These are phyloP conservation scores for Halophytophthora polymorphica DNA, from an alignment of 352 stramenopile genomes.

Conservation along the genomic window DNA sequence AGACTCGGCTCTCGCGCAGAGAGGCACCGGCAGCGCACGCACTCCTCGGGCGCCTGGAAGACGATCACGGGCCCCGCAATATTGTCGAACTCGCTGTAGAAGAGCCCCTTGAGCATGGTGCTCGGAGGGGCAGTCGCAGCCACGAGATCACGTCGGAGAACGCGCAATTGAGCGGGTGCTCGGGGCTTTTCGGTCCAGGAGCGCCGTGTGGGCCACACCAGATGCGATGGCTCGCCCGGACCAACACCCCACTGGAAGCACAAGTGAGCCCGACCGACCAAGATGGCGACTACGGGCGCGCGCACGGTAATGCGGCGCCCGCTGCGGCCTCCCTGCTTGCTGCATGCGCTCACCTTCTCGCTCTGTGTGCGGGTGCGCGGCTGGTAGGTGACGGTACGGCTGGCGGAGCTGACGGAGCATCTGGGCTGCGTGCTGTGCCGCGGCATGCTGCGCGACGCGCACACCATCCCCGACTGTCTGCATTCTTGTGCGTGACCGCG, in stretches of 20 bases:
- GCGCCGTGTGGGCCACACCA: background rate
- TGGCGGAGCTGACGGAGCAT: slow-evolving; percentile 56
- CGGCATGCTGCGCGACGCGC: slow-evolving; percentile 66
- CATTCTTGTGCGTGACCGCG: slow-evolving; percentile 60
- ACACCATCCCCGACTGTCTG: slow-evolving; percentile 81
- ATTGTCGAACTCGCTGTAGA: slow-evolving; percentile 93
- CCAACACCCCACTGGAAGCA: no score
- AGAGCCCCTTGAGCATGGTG: slow-evolving; percentile 79
- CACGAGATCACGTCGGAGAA: background rate
- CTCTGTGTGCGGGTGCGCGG: background rate
- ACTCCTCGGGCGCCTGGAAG: slow-evolving; percentile 85
- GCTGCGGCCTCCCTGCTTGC: background rate
- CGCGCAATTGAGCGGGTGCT: background rate
- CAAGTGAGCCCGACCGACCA: no score
- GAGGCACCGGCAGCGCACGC: slow-evolving; percentile 5
- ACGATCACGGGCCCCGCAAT: slow-evolving; percentile 86
- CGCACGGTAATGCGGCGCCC: slow-evolving; percentile 19
- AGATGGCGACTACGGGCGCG: no score
- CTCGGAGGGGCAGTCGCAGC: background rate
- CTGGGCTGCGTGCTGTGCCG: slow-evolving; percentile 65
- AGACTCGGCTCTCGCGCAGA: no score
- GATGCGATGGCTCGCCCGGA: no score
- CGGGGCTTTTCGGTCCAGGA: background rate
- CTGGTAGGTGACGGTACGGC: slow-evolving; percentile 43
- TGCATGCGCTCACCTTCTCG: background rate